phyloP scores from a whole-genome alignment of 2,329 filamentous ascomycete genomes.

The Apiospora koreana region DNA sequence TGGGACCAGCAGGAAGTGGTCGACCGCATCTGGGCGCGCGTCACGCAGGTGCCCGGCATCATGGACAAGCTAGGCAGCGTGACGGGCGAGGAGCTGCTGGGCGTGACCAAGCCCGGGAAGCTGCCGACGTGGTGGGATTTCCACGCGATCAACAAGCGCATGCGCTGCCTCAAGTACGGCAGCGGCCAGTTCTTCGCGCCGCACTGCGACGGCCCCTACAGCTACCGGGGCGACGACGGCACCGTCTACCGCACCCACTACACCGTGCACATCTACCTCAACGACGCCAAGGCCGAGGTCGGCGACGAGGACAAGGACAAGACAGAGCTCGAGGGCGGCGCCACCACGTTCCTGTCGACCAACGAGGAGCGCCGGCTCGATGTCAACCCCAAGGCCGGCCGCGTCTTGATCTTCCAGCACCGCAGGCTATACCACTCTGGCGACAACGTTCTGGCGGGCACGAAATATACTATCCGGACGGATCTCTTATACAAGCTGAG shows the following conservation, averaged over 20 bases:
- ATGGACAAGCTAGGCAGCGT: slow-evolving; percentile 37
- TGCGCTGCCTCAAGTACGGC: slow-evolving; percentile 75
- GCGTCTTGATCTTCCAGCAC: slow-evolving; percentile 64
- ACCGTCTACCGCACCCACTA: slow-evolving; percentile 47
- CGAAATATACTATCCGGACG: slow-evolving; percentile 58
- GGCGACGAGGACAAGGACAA: slow-evolving; percentile 22
- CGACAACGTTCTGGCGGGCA: slow-evolving; percentile 49
- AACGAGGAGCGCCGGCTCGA: slow-evolving; percentile 47
- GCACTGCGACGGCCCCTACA: slow-evolving; percentile 69
- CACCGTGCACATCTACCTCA: slow-evolving; percentile 58
- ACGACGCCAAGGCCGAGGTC: slow-evolving; percentile 46
- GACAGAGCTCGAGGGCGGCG: slow-evolving; percentile 49
- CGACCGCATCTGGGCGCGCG: slow-evolving; percentile 63
- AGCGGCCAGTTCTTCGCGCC: slow-evolving; percentile 72
- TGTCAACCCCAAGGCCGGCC: slow-evolving; percentile 56
- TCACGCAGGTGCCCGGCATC: slow-evolving; percentile 45
- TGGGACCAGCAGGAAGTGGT: slow-evolving; percentile 68
- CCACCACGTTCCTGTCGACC: slow-evolving; percentile 54
- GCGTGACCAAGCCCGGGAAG: slow-evolving; percentile 30
- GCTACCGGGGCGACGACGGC: slow-evolving; percentile 44
- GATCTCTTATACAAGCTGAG: slow-evolving; percentile 51
- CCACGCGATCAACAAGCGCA: slow-evolving; percentile 65
- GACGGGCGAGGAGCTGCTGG: slow-evolving; percentile 34
- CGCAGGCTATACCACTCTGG: slow-evolving; percentile 52
- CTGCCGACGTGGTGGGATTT: slow-evolving; percentile 40